phyloP scores from a whole-genome alignment of 2,329 filamentous ascomycete genomes.

The Hypoxylon sp. region DNA sequence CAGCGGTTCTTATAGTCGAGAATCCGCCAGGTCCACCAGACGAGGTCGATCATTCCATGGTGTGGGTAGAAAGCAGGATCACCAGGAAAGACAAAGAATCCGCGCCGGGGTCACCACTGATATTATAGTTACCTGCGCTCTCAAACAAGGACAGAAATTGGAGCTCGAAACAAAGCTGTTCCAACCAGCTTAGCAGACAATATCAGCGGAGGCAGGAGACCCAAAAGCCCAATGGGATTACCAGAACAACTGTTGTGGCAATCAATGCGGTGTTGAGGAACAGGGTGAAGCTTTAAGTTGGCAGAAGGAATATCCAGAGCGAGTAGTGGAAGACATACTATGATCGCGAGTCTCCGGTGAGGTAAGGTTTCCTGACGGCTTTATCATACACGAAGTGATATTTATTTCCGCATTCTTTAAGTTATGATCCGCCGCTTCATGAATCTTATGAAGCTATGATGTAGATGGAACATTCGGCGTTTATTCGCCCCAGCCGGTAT shows the following conservation, averaged over 20 bases:
- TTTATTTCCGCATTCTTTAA: neutral
- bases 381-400: neutral
- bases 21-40: slow-evolving; percentile 45
- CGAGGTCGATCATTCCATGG: slow-evolving; percentile 42
- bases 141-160: slow-evolving; percentile 16
- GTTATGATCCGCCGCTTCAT: no score
- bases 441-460: neutral
- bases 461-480: neutral
- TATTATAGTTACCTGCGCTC: slow-evolving; percentile 52
- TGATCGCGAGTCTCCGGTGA: neutral
- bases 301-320: slow-evolving; percentile 11
- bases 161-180: neutral
- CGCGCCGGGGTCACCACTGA: slow-evolving; percentile 49
- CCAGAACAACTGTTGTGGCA: slow-evolving; percentile 38
- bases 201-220: slow-evolving; percentile 28
- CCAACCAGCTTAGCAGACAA: slow-evolving; percentile 10
- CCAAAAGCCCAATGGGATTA: slow-evolving; percentile 25
- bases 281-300: neutral
- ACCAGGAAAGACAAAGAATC: slow-evolving; percentile 40
- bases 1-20: slow-evolving; percentile 31
- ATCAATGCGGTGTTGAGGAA: slow-evolving; percentile 23
- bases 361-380: neutral
- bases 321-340: slow-evolving; percentile 17
- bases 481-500: neutral
- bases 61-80: slow-evolving; percentile 48